These are phyloP conservation scores for Neopestalotiopsis clavispora DNA, from an alignment of 2,329 filamentous ascomycete species.

Conservation along the genomic window DNA sequence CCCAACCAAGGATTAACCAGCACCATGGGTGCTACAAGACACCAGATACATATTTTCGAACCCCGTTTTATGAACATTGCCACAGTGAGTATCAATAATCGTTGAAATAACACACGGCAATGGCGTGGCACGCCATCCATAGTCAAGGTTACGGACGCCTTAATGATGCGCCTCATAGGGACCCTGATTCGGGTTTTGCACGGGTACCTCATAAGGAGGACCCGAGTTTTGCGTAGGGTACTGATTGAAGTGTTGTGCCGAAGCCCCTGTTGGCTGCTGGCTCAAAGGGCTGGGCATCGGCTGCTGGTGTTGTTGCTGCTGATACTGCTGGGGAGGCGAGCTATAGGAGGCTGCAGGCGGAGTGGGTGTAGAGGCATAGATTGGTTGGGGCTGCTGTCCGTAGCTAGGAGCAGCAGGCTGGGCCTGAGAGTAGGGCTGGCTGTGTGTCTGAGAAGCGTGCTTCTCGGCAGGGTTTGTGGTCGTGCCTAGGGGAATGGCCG, in stretches of 20 bases:
- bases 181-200: not conserved
- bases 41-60: too few relatives aligned
- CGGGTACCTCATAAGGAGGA: not conserved
- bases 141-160: too few relatives aligned
- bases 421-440: conserved; percentile 20
- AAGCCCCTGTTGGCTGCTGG: conserved; percentile 24
- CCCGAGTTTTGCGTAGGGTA: conserved; percentile 21
- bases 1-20: too few relatives aligned
- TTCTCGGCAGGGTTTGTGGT: conserved; percentile 29
- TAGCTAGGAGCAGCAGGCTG: conserved; percentile 7
- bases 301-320: conserved; percentile 22
- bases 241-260: conserved; percentile 21
- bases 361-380: conserved; percentile 14
- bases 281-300: conserved; percentile 25
- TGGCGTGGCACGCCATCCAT: too few relatives aligned
- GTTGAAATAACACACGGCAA: too few relatives aligned
- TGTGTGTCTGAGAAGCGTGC: conserved; percentile 32
- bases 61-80: too few relatives aligned
- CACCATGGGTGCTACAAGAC: too few relatives aligned
- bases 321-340: conserved; percentile 20
- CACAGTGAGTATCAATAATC: too few relatives aligned
- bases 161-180: conserved; percentile 26
- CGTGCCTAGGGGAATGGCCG: conserved; percentile 20
- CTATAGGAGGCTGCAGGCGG: conserved; percentile 14
- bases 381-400: conserved; percentile 8